Evolutionary conservation across 2,329 filamentous ascomycete species (phyloP), one percentile per base, ranked within the genome.

Genomic region (Penicillium vulpinum): DNA sequence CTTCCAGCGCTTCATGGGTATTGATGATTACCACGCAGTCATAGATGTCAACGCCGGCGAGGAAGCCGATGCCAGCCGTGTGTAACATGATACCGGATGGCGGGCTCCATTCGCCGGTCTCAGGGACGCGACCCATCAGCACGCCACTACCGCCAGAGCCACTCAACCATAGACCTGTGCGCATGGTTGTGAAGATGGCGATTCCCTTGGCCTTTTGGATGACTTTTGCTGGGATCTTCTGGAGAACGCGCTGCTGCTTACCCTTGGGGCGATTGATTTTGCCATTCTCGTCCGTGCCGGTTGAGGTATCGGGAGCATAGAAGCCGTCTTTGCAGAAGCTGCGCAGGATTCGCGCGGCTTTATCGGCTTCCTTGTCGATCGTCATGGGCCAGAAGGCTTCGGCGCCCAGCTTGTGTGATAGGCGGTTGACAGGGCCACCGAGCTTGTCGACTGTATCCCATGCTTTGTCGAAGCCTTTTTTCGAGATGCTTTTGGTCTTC

Each of bases 11-110:
- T 55, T 90, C 84, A 44, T 90, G 85, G 43, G 89, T 92, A 77
- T 96, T 97, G 70, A 97, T 92, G 35, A 97, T 89, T 9, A 97
- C 83, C 15, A 97, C 89, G 69, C 92, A 96, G 73, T 97, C 93
- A 79, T 97, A 97, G 31, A 97, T 92, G 71, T 97, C 93, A 39
- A 96, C 89, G 2, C 92, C 93, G 6, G 92, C 88, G 51, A 96
- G 84, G 70, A 97, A 97, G 35, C 92, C 93, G 33, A 97, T 82
- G 0, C 89, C 91, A 1, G 91, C 86, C 0, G 93, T 96, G 71
- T 97, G 93, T 45, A 96, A 82, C 78, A 96, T 84, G 63, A 97
- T 92, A 46, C 90, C 92, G 0, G 91, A 95, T 0, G 93, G 93
- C 9, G 92, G 90, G 62, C 91, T 94, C 92, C 92, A 97, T 62